A percentile compares a stretch with the other conserved stretches of the same genome.
Conservation (phyloP, 208 protist species). For the Kentomonas sorsogonicus region DNA sequence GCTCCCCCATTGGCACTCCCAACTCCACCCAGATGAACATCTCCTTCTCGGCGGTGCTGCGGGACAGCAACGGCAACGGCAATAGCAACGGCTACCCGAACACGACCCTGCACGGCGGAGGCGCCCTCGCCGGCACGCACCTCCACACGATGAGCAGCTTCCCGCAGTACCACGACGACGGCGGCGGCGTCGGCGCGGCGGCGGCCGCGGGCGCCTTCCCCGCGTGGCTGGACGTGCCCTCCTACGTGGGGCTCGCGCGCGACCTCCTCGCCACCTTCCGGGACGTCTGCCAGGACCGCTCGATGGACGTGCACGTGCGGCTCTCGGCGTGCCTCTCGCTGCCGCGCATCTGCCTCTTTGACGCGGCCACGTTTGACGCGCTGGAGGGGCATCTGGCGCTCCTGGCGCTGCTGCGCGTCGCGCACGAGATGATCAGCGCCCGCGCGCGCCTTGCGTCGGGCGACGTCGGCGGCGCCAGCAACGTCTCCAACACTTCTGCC, state of each 20-base stretch:
- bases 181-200: background rate
- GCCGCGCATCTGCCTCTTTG: conserved; percentile 35
- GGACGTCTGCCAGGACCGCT: conserved; percentile 20
- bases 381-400: conserved; percentile 57
- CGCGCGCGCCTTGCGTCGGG: background rate
- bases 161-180: background rate
- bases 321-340: conserved; percentile 36
- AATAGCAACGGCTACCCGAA: background rate
- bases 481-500: background rate
- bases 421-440: background rate
- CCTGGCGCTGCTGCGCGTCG: conserved; percentile 25
- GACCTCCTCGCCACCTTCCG: conserved; percentile 40
- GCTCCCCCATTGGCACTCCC: background rate
- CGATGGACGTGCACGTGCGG: conserved; percentile 32
- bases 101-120: too few species aligned
- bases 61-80: background rate
- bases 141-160: too few species aligned
- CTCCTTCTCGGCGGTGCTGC: conserved; percentile 1
- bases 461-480: background rate
- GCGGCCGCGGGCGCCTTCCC: conserved; percentile 4
- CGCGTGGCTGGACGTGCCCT: conserved; percentile 44
- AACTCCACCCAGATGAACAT: background rate
- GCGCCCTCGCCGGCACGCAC: too few species aligned
- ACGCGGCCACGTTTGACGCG: conserved; percentile 35
- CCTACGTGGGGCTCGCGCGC: conserved; percentile 40